Conservation (phyloP, 2,329 filamentous ascomycete genomes). For the Tricladium varicosporioides region DNA sequence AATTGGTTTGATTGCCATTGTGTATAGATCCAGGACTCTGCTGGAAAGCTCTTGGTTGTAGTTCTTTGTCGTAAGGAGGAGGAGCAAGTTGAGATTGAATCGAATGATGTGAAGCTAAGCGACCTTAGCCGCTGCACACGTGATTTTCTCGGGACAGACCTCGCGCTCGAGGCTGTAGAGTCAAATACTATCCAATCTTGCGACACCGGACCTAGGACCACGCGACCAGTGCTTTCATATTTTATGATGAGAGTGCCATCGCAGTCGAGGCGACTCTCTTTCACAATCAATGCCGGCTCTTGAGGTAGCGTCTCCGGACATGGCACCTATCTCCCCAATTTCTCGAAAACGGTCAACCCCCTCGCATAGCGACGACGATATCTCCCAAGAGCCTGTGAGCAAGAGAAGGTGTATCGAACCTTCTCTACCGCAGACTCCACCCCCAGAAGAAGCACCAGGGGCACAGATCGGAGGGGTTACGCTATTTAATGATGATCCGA, state of each 20-base stretch:
- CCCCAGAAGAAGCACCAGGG: slow-evolving; percentile 21
- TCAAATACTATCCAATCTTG: not conserved
- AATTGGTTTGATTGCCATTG: slow-evolving; percentile 38
- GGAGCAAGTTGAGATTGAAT: slow-evolving; percentile 22
- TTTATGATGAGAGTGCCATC: slow-evolving; percentile 7
- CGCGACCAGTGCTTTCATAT: not conserved
- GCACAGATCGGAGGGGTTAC: slow-evolving; percentile 1
- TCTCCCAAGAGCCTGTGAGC: slow-evolving; percentile 20
- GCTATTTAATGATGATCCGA: slow-evolving; percentile 32
- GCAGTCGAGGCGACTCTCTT: slow-evolving; percentile 3
- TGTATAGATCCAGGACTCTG: slow-evolving; percentile 24
- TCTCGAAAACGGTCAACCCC: slow-evolving; percentile 29
- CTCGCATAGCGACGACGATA: slow-evolving; percentile 27
- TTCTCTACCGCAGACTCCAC: slow-evolving; percentile 23
- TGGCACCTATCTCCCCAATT: slow-evolving; percentile 25
- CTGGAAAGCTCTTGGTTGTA: slow-evolving; percentile 28
- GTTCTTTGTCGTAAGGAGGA: slow-evolving; percentile 25
- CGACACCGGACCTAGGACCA: not conserved
- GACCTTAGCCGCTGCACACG: slow-evolving; percentile 1
- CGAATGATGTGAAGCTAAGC: slow-evolving; percentile 17
- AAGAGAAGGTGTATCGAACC: slow-evolving; percentile 28
- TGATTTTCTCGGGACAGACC: not conserved
- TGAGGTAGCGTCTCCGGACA: slow-evolving; percentile 8
- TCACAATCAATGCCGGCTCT: not conserved
- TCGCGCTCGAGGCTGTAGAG: slow-evolving; percentile 5